These are phyloP conservation scores for Hyphodiscus hymeniophilus DNA, from an alignment of 495 filamentous ascomycete species.

Conservation along the genomic window DNA sequence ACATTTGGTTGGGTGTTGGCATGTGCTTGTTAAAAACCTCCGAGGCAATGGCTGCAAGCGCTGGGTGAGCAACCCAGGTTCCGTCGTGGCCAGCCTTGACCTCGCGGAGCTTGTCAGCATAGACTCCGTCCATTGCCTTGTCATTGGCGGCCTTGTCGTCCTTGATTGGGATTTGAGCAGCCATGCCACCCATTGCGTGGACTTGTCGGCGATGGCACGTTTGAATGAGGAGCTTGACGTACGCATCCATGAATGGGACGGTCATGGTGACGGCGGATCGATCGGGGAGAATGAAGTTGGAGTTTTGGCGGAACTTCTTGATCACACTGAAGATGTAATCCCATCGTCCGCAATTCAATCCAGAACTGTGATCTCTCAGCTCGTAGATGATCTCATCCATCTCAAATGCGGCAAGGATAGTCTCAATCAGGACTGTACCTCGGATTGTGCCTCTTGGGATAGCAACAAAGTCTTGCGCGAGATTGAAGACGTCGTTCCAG, in stretches of 20 bases:
- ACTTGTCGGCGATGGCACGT: conserved; percentile 94
- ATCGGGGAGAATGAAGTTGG: conserved; percentile 89
- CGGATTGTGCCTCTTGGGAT: conserved; percentile 89
- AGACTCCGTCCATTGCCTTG: conserved; percentile 86
- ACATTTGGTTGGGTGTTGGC: conserved; percentile 97
- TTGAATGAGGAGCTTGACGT: conserved; percentile 93
- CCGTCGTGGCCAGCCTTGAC: conserved; percentile 93
- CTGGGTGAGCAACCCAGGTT: conserved; percentile 94
- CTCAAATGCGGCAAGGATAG: conserved; percentile 97
- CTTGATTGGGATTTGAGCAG: conserved; percentile 98
- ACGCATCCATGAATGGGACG: conserved; percentile 97
- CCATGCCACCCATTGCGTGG: conserved; percentile 99
- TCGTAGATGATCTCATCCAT: conserved; percentile 99
- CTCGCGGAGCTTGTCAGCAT: conserved; percentile 93
- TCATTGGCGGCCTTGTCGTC: conserved; percentile 84
- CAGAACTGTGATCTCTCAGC: conserved; percentile 91
- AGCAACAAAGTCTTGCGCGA: conserved; percentile 85
- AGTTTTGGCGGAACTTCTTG: conserved; percentile 97
- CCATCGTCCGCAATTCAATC: conserved; percentile 97
- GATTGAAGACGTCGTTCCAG: conserved; percentile 99
- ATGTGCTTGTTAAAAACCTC: conserved; percentile 99
- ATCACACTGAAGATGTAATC: conserved; percentile 99
- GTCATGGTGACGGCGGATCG: conserved; percentile 93
- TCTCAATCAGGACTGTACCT: conserved; percentile 96
- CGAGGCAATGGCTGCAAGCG: conserved; percentile 77